Conservation (phyloP, 305 asterid species). For the Fraxinus sp. region DNA sequence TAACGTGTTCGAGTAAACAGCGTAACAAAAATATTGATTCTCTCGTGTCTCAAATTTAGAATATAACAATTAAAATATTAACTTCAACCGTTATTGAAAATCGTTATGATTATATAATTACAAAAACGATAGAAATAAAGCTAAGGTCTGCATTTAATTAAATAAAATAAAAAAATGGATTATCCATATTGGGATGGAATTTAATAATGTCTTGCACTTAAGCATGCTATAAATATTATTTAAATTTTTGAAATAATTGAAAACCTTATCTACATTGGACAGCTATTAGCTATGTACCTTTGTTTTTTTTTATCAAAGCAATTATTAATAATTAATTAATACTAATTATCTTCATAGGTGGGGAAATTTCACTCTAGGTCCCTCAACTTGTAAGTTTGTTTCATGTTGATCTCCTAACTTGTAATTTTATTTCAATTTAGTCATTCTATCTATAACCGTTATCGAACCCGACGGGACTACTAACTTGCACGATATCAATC, state of each 20-base stretch:
- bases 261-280: background rate
- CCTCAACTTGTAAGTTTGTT: background rate
- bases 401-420: background rate
- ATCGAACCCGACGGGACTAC: background rate
- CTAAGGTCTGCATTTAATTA: constrained; percentile 9
- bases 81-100: background rate
- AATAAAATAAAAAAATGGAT: background rate
- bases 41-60: background rate
- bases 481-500: background rate
- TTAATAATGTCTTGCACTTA: background rate
- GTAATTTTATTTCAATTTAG: background rate
- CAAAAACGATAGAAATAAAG: background rate
- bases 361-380: background rate
- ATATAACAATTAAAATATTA: background rate
- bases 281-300: background rate
- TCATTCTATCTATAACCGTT: background rate
- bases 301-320: background rate
- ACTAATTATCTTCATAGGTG: background rate
- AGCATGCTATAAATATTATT: background rate
- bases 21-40: background rate
- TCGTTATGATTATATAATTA: background rate
- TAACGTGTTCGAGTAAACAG: background rate
- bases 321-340: background rate
- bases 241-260: background rate
- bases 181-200: background rate